Evolutionary conservation across 306 rosid species (phyloP).

Genomic region (Medicago lupulina): DNA sequence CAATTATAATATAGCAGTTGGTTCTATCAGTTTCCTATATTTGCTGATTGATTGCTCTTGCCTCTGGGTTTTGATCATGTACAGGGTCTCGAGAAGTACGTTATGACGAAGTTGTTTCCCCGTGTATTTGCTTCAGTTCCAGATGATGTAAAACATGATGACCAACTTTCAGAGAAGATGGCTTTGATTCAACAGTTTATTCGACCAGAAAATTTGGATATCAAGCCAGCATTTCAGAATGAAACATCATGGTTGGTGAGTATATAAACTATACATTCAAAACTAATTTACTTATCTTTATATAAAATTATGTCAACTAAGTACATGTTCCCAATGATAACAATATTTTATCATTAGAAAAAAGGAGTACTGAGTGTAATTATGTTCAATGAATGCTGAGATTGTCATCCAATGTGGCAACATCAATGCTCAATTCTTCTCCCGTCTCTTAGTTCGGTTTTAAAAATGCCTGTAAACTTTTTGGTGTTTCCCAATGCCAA

Average conservation of each 20-base stretch:
- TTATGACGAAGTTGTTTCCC: slow-evolving; percentile 94
- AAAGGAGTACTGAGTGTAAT: slow-evolving; percentile 10
- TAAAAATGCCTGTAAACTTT: background rate
- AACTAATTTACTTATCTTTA: slow-evolving; percentile 6
- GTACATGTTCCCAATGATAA: slow-evolving; percentile 14
- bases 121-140: slow-evolving; percentile 93
- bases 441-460: slow-evolving; percentile 15
- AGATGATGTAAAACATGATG: slow-evolving; percentile 82
- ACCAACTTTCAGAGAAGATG: slow-evolving; percentile 81
- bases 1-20: background rate
- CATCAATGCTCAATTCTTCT: slow-evolving; percentile 2
- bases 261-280: slow-evolving; percentile 37
- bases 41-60: slow-evolving; percentile 31
- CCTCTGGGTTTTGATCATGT: slow-evolving; percentile 40
- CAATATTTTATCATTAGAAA: slow-evolving; percentile 2
- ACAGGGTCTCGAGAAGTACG: slow-evolving; percentile 99
- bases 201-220: slow-evolving; percentile 94
- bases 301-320: slow-evolving; percentile 11
- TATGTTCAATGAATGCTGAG: too few relatives aligned
- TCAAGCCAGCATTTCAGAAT: slow-evolving; percentile 77
- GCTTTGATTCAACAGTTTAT: slow-evolving; percentile 88
- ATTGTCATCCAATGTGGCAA: slow-evolving; percentile 5
- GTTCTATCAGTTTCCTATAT: slow-evolving; percentile 24
- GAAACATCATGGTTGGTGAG: slow-evolving; percentile 99
- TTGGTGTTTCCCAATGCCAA: background rate